Base-by-base conservation (phyloP, 176 grass and related monocot species). In the Oryza australiensis region DNA sequence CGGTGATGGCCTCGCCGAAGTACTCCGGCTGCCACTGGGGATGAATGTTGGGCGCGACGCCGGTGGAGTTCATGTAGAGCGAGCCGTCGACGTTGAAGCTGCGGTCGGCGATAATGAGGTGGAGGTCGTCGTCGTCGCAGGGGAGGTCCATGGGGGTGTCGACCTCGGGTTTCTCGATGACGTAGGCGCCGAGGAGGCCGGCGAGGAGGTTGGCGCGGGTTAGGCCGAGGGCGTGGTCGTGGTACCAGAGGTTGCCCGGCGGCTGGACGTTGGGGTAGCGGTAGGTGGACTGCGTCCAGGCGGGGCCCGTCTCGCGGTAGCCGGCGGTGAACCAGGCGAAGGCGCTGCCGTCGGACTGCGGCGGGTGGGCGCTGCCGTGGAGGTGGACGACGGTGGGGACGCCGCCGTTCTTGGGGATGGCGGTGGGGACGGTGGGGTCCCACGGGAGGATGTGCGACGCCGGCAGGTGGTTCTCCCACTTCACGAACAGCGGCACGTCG, bases 21-120 rank as follows among this genome's bases (percentile, higher is more conserved):
- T 92, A 92, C 69, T 92, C 90, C 0, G 90, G 90, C 53, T 83
- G 74, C 90, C 90, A 92, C 22, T 92, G 35, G 11, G 90, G 90
- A 48, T 92, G 86, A 34, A 92, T 80, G 0, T 40, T 15, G 27
- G 83, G 86, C 49, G 86, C 88, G 86, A 74, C 55, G 57, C 90
- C 86, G 32, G 86, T 88, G 79, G 35, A 27, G 86, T 92, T 92
- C 73, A 92, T 88, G 53, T 80, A 92, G 59, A 92, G 9, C 33
- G 79, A 83, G 23, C 90, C 90, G 33, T 92, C 64, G 22, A 41
- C 16, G 76, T 45, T 62, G 79, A 92, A 92, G 15, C 64, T 74
- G 1, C 90, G 86, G 49, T 92, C 90, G 16, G 79, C 75, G 60
- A 92, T 35, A 28, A 92, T 40, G 74, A 92, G 67, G 24, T 74